These are phyloP conservation scores for Marchantia polymorpha DNA, from an alignment of 225 moss, liverwort and hornwort genomes.

Conservation along the genomic window DNA sequence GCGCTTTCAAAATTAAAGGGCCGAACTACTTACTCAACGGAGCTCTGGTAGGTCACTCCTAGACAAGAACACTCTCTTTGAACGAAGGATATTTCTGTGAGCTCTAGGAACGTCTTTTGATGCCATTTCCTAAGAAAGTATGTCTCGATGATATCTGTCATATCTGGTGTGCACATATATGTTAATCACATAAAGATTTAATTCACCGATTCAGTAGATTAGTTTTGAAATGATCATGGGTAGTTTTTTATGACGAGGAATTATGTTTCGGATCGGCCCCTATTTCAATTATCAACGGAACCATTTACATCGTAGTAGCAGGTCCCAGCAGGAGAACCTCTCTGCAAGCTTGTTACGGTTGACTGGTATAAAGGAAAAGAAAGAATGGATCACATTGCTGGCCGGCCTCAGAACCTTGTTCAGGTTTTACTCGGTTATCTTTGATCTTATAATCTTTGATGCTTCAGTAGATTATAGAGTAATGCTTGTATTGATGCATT, in stretches of 20 bases:
- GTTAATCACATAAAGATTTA: not conserved
- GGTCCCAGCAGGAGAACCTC: slow-evolving; percentile 58
- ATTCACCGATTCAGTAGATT: not conserved
- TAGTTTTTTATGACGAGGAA: not conserved
- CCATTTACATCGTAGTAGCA: slow-evolving; percentile 15
- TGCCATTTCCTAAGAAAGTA: too few relatives aligned
- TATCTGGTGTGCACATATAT: too few relatives aligned
- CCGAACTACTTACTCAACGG: slow-evolving; percentile 49
- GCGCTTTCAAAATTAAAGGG: slow-evolving; percentile 52
- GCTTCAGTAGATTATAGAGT: not conserved
- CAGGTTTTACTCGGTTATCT: slow-evolving; percentile 40
- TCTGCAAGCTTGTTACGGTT: slow-evolving; percentile 65
- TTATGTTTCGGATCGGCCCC: too few relatives aligned
- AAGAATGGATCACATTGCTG: slow-evolving; percentile 57
- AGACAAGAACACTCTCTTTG: not conserved
- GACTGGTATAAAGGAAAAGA: slow-evolving; percentile 64
- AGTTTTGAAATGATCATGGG: not conserved
- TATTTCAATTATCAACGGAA: too few relatives aligned
- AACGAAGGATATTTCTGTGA: not conserved
- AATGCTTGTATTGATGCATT: not conserved
- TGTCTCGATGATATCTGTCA: too few relatives aligned
- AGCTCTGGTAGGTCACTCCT: slow-evolving; percentile 49
- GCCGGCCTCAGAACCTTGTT: slow-evolving; percentile 52
- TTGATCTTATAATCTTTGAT: not conserved
- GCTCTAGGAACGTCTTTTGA: not conserved